Evolutionary conservation across 768 basidiomycete genomes (phyloP).

Genomic region (Termitomyces sp.): DNA sequence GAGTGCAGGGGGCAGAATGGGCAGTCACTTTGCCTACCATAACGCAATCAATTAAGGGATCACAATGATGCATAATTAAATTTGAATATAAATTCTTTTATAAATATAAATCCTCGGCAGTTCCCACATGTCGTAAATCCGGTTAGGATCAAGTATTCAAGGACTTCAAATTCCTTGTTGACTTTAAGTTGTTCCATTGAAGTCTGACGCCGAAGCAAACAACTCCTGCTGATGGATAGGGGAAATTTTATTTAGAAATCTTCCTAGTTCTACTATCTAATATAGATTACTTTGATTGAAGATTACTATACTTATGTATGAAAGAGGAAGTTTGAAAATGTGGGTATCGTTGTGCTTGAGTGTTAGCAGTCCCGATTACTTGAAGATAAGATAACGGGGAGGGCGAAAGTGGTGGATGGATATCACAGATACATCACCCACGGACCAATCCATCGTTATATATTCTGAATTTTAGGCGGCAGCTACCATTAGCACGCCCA

Average conservation of each 20-base stretch:
- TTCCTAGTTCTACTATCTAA: no score
- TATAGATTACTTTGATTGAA: constrained; percentile 3
- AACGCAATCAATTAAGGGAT: neutral
- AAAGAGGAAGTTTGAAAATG: neutral
- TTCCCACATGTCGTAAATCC: no score
- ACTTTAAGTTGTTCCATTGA: no score
- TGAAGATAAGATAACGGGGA: constrained; percentile 3
- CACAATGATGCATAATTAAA: neutral
- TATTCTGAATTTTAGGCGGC: neutral
- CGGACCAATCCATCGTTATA: constrained; percentile 4
- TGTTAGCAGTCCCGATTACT: constrained; percentile 8
- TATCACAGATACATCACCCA: constrained; percentile 8
- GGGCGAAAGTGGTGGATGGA: neutral
- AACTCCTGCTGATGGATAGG: no score
- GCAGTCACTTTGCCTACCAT: neutral
- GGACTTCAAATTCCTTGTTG: no score
- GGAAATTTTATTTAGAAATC: no score
- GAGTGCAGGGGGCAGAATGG: no score
- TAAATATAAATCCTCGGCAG: neutral
- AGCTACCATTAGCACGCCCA: constrained; percentile 8
- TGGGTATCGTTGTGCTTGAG: constrained; percentile 10
- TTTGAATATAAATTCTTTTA: no score
- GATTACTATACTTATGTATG: neutral
- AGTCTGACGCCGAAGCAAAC: no score
- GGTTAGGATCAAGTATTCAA: no score